Conservation (phyloP, 306 rosid species). For the Psophocarpus tetragonolobus region DNA sequence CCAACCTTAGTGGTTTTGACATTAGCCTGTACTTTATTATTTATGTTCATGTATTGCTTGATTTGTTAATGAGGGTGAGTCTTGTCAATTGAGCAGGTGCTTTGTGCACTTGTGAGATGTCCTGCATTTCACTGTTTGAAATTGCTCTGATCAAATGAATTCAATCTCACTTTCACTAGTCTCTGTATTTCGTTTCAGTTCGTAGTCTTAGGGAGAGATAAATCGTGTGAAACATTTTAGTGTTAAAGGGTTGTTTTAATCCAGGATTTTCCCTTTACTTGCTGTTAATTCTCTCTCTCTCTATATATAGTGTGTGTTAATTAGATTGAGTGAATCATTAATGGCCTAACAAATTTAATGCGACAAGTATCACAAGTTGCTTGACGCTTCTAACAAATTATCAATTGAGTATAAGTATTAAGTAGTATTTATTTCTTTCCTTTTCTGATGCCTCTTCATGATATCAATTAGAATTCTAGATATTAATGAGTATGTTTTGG, state of each 20-base stretch:
- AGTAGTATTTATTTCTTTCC: conserved; percentile 14
- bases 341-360: not conserved
- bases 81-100: conserved; percentile 10
- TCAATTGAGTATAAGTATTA: not conserved
- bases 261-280: not conserved
- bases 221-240: not conserved
- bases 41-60: not conserved
- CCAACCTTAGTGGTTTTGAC: not conserved
- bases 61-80: not conserved
- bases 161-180: not conserved
- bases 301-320: not conserved
- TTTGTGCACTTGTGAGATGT: conserved; percentile 24
- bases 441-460: not conserved
- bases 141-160: not conserved
- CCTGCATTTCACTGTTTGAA: not conserved
- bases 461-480: not conserved
- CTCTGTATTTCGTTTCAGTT: not conserved
- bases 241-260: not conserved
- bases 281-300: not conserved
- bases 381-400: conserved; percentile 2
- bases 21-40: not conserved
- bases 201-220: not conserved
- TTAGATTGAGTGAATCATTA: not conserved
- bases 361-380: not conserved
- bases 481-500: conserved; percentile 26